Evolutionary conservation across 805 yeast genomes (phyloP).

Genomic region (Saccharomyces kudriavzevii): DNA sequence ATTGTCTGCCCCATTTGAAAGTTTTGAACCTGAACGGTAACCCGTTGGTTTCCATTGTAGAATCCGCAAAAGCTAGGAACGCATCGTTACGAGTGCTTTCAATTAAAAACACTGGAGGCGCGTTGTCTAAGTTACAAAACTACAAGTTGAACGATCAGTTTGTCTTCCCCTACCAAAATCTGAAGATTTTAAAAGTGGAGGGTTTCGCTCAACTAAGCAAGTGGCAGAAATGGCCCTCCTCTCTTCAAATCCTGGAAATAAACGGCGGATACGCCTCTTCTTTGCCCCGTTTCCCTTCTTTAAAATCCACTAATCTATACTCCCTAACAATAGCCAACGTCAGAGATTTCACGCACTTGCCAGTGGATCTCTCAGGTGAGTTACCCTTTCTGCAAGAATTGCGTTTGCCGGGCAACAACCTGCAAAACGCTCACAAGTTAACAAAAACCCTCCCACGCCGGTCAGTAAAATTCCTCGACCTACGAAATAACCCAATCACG

Average conservation of each 20-base stretch:
- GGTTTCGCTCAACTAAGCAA: constrained; percentile 1
- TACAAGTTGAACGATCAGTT: neutral
- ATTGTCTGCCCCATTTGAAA: constrained; percentile 10
- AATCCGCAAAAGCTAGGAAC: neutral
- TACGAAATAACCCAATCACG: constrained; percentile 12
- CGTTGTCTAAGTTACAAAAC: neutral
- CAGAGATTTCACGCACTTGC: constrained; percentile 8
- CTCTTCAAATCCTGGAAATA: constrained; percentile 1
- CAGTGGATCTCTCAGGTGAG: constrained; percentile 5
- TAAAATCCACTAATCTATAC: constrained; percentile 8
- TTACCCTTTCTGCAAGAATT: constrained; percentile 13
- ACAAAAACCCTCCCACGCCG: constrained; percentile 11
- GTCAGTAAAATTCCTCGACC: constrained; percentile 9
- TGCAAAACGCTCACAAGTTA: constrained; percentile 8
- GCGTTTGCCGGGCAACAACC: constrained; percentile 13
- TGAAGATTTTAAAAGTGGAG: constrained; percentile 1
- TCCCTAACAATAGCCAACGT: constrained; percentile 6
- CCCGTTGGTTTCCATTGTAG: constrained; percentile 13
- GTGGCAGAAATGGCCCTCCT: constrained; percentile 2
- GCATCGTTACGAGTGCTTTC: neutral
- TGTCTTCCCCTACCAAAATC: neutral
- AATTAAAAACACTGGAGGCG: neutral
- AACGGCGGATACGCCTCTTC: constrained; percentile 3
- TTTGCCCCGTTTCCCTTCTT: constrained; percentile 7
- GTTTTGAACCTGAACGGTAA: constrained; percentile 20